Conservation (phyloP, 1,284 basidiomycete genomes). For the Pterula multifida region DNA sequence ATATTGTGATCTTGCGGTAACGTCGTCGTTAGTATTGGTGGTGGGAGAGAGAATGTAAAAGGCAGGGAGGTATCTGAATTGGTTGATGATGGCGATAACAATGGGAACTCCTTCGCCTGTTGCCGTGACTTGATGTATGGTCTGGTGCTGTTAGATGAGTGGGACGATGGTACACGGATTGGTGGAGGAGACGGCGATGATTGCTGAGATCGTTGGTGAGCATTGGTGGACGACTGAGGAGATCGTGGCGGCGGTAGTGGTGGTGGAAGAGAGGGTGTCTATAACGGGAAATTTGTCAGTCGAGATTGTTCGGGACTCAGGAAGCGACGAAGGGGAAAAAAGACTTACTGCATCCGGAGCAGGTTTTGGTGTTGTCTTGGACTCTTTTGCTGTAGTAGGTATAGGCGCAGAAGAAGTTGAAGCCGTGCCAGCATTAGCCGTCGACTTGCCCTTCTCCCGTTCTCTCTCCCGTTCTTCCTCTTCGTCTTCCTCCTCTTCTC, state of each 20-base stretch:
- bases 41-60: conserved; percentile 8
- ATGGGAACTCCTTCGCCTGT: conserved; percentile 1
- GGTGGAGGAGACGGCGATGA: conserved; percentile 22
- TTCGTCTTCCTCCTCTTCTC: conserved; percentile 70
- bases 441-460: conserved; percentile 14
- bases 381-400: conserved; percentile 9
- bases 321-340: not conserved
- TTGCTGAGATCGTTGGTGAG: conserved; percentile 13
- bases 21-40: conserved; percentile 6
- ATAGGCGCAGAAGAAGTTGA: conserved; percentile 12
- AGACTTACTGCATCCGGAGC: conserved; percentile 9
- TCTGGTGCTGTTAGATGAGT: not conserved
- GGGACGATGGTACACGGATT: not conserved
- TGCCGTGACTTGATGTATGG: not conserved
- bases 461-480: conserved; percentile 55
- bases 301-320: not conserved
- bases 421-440: not conserved
- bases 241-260: conserved; percentile 6
- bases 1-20: conserved; percentile 6
- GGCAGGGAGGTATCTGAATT: conserved; percentile 11
- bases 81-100: conserved; percentile 11
- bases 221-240: conserved; percentile 12
- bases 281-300: not conserved
- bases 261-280: not conserved
- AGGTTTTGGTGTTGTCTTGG: conserved; percentile 10